phyloP scores from a whole-genome alignment of 345 rosid species.

The Populus davidiana region DNA sequence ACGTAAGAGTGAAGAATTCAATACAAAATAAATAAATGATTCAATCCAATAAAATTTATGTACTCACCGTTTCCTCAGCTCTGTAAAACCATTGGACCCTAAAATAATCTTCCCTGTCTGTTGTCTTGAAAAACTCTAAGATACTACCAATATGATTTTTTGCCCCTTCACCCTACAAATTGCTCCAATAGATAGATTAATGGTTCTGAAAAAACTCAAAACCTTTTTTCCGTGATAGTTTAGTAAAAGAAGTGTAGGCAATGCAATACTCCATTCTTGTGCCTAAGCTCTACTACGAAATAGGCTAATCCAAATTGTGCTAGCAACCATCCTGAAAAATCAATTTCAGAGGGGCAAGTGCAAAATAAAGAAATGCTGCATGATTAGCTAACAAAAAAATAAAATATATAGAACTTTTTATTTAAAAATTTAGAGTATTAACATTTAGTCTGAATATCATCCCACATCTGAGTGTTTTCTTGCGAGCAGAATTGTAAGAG shows the following conservation, averaged over 20 bases:
- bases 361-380: no score
- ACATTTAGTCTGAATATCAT: no score
- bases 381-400: no score
- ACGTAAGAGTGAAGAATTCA: not conserved
- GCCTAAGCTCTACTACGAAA: no score
- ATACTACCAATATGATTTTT: conserved; percentile 65
- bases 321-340: no score
- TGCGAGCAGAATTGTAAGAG: no score
- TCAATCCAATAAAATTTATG: conserved; percentile 14
- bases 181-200: conserved; percentile 4
- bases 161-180: conserved; percentile 62
- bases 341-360: no score
- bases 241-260: not conserved
- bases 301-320: no score
- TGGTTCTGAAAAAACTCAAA: not conserved
- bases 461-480: no score
- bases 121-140: conserved; percentile 75
- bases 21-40: no score
- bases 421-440: no score
- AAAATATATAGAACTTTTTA: no score
- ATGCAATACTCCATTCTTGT: not conserved
- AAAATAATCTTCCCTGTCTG: conserved; percentile 62
- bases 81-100: conserved; percentile 96
- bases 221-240: not conserved
- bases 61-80: conserved; percentile 84